Base-by-base conservation (phyloP, 2,329 filamentous ascomycete species). In the Xylariaceae sp. region DNA sequence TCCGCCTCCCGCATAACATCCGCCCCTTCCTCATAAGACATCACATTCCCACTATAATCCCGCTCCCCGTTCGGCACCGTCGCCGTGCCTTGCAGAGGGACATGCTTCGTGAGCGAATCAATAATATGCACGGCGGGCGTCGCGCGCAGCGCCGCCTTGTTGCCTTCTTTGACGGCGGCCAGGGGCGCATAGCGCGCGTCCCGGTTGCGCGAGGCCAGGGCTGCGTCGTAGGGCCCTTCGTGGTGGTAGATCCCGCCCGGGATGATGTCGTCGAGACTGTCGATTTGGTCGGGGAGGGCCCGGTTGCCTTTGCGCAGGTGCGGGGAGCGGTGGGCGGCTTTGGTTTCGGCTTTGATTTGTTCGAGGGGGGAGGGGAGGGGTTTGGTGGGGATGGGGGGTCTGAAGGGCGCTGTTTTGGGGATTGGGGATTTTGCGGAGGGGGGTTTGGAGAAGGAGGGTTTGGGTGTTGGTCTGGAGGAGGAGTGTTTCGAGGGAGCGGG, bases 221-320 rank as follows among this genome's bases (percentile, higher is more conserved):
- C 88, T 8, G 92, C 90, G 71, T 97, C 93, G 67, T 89, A 97
- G 0, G 93, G 93, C 0, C 93, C 92, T 64, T 88, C 90, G 69
- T 97, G 93, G 73, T 97, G 93, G 74, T 96, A 96, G 2, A 81
- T 75, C 15, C 80, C 81, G 54, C 83, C 82, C 47, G 80, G 73
- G n/a, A 82, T 74, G 2, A 81, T 77, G 56, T 78, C 80, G 71
- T 96, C 93, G 1, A 97, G 83, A 4, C 79, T 77, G 72, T 97
- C 93, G 68, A 97, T 94, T 7, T 81, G 79, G 72, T 97, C 92
- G 1, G 90, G 82, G 30, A 86, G 83, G 13, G 88, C 80, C 68
- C 86, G 78, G 68, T 81, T 82, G 71, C 84, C 82, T 71, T 86
- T 88, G 67, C 81, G 82, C 52, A 89, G 80, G 71, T 88, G 87